phyloP scores from a whole-genome alignment of 2,329 filamentous ascomycete species.

The Cryphonectria parasitica region DNA sequence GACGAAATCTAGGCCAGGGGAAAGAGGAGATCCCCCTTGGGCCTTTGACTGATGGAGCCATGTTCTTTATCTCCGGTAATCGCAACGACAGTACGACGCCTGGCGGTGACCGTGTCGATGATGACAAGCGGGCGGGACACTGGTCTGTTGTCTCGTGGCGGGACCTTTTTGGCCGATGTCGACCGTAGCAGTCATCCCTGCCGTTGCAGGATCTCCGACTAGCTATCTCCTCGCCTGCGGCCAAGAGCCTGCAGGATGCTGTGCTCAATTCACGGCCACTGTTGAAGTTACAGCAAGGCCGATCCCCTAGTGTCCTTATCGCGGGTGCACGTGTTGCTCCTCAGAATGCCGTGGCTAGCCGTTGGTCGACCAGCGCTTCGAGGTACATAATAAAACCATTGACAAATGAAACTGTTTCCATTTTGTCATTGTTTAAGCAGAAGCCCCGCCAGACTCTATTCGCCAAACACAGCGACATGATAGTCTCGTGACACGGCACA shows the following conservation, averaged over 20 bases:
- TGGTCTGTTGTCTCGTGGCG: neutral
- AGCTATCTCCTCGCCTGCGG: slow-evolving; percentile 17
- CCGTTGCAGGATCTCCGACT: slow-evolving; percentile 5
- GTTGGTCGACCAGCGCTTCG: slow-evolving; percentile 3
- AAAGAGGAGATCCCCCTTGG: neutral
- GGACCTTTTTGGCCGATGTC: slow-evolving; percentile 5
- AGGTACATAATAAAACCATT: slow-evolving; percentile 2
- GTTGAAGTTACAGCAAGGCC: slow-evolving; percentile 21
- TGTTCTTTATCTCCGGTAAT: slow-evolving; percentile 29
- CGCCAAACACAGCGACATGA: neutral
- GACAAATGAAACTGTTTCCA: slow-evolving; percentile 24
- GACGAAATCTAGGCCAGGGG: slow-evolving; percentile 1
- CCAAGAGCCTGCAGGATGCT: slow-evolving; percentile 19
- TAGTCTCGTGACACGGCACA: neutral
- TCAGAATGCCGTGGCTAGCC: slow-evolving; percentile 28
- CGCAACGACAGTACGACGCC: slow-evolving; percentile 16
- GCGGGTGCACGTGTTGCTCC: slow-evolving; percentile 13
- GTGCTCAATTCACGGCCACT: slow-evolving; percentile 21
- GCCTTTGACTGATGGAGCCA: slow-evolving; percentile 8
- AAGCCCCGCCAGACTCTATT: slow-evolving; percentile 18
- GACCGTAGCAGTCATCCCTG: slow-evolving; percentile 15
- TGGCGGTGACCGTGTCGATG: slow-evolving; percentile 3
- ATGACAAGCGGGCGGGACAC: slow-evolving; percentile 1
- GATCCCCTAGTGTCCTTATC: slow-evolving; percentile 27
- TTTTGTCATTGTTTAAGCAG: slow-evolving; percentile 15